Evolutionary conservation across 768 basidiomycete species (phyloP).

Genomic region (Amanita exitialis): DNA sequence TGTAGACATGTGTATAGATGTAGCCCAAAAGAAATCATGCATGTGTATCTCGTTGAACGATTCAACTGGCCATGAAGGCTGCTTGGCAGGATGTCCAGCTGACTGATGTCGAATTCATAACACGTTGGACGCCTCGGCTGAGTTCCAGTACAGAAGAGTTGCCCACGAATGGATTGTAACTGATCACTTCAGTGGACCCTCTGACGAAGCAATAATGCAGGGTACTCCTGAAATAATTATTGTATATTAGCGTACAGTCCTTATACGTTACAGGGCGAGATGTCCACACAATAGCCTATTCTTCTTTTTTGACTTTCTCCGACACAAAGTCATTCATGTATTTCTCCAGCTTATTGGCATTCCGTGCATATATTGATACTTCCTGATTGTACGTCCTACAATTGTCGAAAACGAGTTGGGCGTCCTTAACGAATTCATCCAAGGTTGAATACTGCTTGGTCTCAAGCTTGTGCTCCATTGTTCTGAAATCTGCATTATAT

Average conservation of each 20-base stretch:
- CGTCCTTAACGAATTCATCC: conserved; percentile 69
- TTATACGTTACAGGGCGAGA: not conserved
- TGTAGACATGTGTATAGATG: not conserved
- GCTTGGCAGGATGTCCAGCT: too few relatives aligned
- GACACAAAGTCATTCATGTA: conserved; percentile 50
- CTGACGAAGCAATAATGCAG: too few relatives aligned
- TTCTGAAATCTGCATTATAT: conserved; percentile 60
- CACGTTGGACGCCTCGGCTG: too few relatives aligned
- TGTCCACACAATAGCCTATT: not conserved
- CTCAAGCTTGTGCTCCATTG: conserved; percentile 87
- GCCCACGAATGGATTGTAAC: too few relatives aligned
- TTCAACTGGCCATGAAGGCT: too few relatives aligned
- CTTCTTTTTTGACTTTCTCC: conserved; percentile 21
- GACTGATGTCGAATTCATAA: too few relatives aligned
- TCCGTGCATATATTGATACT: conserved; percentile 67
- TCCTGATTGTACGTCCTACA: conserved; percentile 85
- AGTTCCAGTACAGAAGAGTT: too few relatives aligned
- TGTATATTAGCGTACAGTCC: not conserved
- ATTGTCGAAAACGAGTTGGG: conserved; percentile 81
- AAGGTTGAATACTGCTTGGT: conserved; percentile 74
- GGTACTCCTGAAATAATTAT: not conserved
- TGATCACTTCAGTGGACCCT: too few relatives aligned
- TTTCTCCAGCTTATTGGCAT: conserved; percentile 78
- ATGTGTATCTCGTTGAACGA: too few relatives aligned
- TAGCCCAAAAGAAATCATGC: not conserved